Percentiles rank a stretch among this genome's conserved stretches.
These are phyloP conservation scores for Acrodontium crateriforme DNA, from an alignment of 2,329 filamentous ascomycete species.

Conservation along the genomic window DNA sequence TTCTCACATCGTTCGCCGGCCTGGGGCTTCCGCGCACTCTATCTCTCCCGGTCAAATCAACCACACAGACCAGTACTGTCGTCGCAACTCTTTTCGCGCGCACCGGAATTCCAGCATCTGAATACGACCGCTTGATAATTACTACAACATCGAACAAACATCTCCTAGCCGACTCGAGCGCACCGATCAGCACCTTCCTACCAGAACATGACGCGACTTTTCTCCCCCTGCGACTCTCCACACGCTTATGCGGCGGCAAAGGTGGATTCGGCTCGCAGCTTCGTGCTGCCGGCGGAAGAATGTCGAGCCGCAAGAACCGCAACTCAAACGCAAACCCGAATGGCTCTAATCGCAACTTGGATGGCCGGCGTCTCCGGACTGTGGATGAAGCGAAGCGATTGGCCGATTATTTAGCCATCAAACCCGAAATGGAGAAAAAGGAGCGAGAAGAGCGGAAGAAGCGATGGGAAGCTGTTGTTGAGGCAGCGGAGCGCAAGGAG, in stretches of 20 bases:
- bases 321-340: constrained; percentile 58
- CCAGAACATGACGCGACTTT: constrained; percentile 41
- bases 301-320: constrained; percentile 89
- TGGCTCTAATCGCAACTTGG: constrained; percentile 82
- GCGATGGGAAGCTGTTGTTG: constrained; percentile 79
- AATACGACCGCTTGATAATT: constrained; percentile 54
- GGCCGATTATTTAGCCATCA: constrained; percentile 86
- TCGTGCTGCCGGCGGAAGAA: constrained; percentile 89
- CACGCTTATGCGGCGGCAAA: constrained; percentile 79
- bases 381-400: constrained; percentile 91
- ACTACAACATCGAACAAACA: constrained; percentile 70
- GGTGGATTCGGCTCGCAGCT: constrained; percentile 96
- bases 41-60: constrained; percentile 55
- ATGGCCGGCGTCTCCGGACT: constrained; percentile 77
- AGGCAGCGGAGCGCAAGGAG: constrained; percentile 67
- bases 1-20: constrained; percentile 73
- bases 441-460: constrained; percentile 77
- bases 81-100: constrained; percentile 51
- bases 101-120: constrained; percentile 43
- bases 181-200: constrained; percentile 49
- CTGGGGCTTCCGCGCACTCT: constrained; percentile 72
- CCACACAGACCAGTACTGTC: constrained; percentile 48
- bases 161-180: constrained; percentile 40
- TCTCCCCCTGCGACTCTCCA: constrained; percentile 66
- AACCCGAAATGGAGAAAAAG: constrained; percentile 92